Evolutionary conservation across 805 yeast genomes (phyloP).

Genomic region (Nakazawaea laoshanensis): DNA sequence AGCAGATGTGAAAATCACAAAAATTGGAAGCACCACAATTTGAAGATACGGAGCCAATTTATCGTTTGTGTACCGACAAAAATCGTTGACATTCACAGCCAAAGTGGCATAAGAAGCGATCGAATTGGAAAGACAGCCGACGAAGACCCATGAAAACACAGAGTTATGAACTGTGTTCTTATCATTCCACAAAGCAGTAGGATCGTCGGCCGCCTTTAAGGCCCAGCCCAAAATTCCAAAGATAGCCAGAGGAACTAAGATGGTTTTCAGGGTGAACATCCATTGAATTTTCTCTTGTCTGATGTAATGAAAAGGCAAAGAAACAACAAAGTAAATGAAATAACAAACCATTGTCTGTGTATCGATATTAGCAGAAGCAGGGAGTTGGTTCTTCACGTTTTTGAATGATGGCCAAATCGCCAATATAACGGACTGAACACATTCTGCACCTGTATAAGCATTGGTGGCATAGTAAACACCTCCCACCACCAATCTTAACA

Average conservation of each 20-base stretch:
- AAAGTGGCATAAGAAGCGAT: slow-evolving; percentile 28
- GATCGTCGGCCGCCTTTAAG: slow-evolving; percentile 20
- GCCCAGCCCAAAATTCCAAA: slow-evolving; percentile 22
- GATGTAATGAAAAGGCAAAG: slow-evolving; percentile 23
- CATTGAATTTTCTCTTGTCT: slow-evolving; percentile 24
- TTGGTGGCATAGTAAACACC: slow-evolving; percentile 20
- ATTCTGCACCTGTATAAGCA: slow-evolving; percentile 17
- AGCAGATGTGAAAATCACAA: slow-evolving; percentile 11
- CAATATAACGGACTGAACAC: slow-evolving; percentile 18
- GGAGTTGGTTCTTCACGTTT: slow-evolving; percentile 16
- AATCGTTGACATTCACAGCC: slow-evolving; percentile 29
- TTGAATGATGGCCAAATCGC: slow-evolving; percentile 20
- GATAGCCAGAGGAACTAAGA: slow-evolving; percentile 17
- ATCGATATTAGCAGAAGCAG: slow-evolving; percentile 17
- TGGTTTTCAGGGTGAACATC: slow-evolving; percentile 23
- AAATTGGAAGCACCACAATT: slow-evolving; percentile 14
- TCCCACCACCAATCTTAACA: slow-evolving; percentile 24
- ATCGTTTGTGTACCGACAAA: slow-evolving; percentile 27
- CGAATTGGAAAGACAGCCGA: slow-evolving; percentile 19
- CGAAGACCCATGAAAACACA: slow-evolving; percentile 17
- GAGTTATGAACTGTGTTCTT: slow-evolving; percentile 15
- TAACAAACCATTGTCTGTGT: slow-evolving; percentile 22
- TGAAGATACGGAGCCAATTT: slow-evolving; percentile 23
- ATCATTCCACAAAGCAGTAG: slow-evolving; percentile 15
- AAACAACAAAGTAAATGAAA: slow-evolving; percentile 22